Percentiles rank a stretch among this genome's conserved stretches.
These are phyloP conservation scores for Nadsonia commutata DNA, from an alignment of 1,139 yeast species.

Conservation along the genomic window DNA sequence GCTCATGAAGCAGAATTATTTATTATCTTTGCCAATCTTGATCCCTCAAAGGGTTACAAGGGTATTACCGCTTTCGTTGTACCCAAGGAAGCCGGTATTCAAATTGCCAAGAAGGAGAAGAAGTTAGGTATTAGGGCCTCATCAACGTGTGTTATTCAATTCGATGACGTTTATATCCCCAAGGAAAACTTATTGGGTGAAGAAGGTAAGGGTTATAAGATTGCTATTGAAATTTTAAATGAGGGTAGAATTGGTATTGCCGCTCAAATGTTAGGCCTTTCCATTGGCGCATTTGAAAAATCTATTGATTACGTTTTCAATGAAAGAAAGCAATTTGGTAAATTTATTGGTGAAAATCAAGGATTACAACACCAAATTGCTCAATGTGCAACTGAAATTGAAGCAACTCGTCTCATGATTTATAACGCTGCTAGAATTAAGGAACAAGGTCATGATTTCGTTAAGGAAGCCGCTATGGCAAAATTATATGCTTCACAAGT, in stretches of 20 bases:
- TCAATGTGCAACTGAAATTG: conserved; percentile 30
- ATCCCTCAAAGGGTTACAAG: conserved; percentile 29
- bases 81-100: conserved; percentile 27
- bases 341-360: conserved; percentile 30
- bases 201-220: conserved; percentile 32
- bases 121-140: conserved; percentile 32
- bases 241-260: conserved; percentile 34
- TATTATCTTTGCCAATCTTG: conserved; percentile 28
- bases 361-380: conserved; percentile 34
- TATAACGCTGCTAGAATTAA: conserved; percentile 32
- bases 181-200: conserved; percentile 29
- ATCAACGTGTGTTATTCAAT: conserved; percentile 29
- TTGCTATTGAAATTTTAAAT: conserved; percentile 30
- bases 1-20: conserved; percentile 31
- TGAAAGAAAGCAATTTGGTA: conserved; percentile 31
- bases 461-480: conserved; percentile 33
- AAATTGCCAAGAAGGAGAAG: conserved; percentile 31
- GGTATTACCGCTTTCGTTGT: conserved; percentile 33
- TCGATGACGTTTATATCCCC: conserved; percentile 30
- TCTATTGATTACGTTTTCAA: conserved; percentile 27
- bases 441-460: conserved; percentile 27
- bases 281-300: conserved; percentile 29
- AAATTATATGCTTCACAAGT: conserved; percentile 29
- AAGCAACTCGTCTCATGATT: conserved; percentile 29
- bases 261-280: conserved; percentile 32